Percentiles rank a stretch among this genome's conserved stretches.
phyloP scores from a whole-genome alignment of 176 grass and related monocot genomes.

The Puccinellia tenuiflora region DNA sequence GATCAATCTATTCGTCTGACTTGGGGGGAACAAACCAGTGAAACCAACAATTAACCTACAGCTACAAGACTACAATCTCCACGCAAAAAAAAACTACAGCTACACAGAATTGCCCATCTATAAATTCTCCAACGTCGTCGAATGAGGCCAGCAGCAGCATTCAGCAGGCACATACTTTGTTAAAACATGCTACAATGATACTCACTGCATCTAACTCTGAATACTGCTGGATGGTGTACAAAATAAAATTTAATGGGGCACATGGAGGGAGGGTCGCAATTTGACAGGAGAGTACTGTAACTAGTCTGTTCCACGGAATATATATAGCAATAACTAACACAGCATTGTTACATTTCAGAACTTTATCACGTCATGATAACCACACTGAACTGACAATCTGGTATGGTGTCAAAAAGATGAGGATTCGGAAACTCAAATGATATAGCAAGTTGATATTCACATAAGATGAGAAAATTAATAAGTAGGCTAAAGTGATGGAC shows the following conservation, averaged over 20 bases:
- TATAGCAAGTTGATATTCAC: background rate
- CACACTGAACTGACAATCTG: background rate
- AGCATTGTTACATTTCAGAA: background rate
- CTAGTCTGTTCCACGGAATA: background rate
- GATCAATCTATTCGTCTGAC: background rate
- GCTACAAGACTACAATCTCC: no score
- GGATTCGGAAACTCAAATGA: background rate
- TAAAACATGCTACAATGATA: no score
- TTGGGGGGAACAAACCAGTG: no score
- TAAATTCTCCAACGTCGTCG: no score
- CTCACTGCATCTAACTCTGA: no score
- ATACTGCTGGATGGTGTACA: background rate
- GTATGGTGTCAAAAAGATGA: background rate
- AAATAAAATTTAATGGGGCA: background rate
- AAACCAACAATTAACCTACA: no score
- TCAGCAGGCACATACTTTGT: no score
- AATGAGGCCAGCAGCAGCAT: no score
- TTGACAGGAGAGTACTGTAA: background rate
- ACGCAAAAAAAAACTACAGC: no score
- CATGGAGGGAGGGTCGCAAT: background rate
- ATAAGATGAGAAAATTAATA: background rate
- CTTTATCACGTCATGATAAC: background rate
- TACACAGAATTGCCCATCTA: no score
- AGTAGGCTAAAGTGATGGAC: slow-evolving; percentile 3
- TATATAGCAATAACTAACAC: background rate